Percentiles rank a stretch among this genome's conserved stretches.
These are phyloP conservation scores for Medicago ruthenica DNA, from an alignment of 306 rosid genomes.

Conservation along the genomic window DNA sequence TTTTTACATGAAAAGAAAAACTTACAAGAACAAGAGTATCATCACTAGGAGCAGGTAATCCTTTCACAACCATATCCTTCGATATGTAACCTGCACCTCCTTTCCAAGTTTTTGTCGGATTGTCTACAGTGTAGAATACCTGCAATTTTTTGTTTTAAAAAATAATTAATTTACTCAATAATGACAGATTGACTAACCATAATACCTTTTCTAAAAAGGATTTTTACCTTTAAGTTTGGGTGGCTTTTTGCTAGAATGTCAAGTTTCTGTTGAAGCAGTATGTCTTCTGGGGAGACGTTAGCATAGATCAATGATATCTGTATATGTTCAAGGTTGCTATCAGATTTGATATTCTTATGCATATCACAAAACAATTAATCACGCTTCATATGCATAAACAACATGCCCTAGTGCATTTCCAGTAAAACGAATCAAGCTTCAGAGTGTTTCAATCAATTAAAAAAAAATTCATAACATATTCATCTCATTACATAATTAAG, in stretches of 20 bases:
- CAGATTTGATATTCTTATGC: conserved; percentile 38
- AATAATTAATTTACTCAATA: conserved; percentile 11
- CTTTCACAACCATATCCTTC: conserved; percentile 80
- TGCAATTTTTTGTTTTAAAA: conserved; percentile 44
- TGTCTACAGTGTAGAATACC: conserved; percentile 85
- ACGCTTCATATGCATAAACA: conserved; percentile 27
- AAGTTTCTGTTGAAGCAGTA: conserved; percentile 92
- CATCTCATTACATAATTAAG: conserved; percentile 17
- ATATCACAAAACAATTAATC: not conserved
- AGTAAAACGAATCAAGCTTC: conserved; percentile 30
- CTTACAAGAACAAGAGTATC: conserved; percentile 89
- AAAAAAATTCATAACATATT: not conserved
- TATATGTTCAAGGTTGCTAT: conserved; percentile 43
- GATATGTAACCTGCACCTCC: conserved; percentile 92
- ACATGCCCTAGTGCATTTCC: conserved; percentile 22
- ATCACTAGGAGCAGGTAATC: conserved; percentile 82
- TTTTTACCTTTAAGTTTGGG: conserved; percentile 85
- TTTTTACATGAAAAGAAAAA: conserved; percentile 46
- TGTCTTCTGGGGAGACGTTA: conserved; percentile 92
- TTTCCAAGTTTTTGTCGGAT: conserved; percentile 84
- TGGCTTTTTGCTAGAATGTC: conserved; percentile 80
- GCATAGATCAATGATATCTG: conserved; percentile 90
- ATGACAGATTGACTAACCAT: conserved; percentile 26
- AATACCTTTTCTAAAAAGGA: not conserved
- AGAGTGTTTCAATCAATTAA: conserved; percentile 18